Evolutionary conservation across 2,329 filamentous ascomycete species (phyloP), one percentile per base, ranked within the genome.

Genomic region (Canariomyces notabilis): DNA sequence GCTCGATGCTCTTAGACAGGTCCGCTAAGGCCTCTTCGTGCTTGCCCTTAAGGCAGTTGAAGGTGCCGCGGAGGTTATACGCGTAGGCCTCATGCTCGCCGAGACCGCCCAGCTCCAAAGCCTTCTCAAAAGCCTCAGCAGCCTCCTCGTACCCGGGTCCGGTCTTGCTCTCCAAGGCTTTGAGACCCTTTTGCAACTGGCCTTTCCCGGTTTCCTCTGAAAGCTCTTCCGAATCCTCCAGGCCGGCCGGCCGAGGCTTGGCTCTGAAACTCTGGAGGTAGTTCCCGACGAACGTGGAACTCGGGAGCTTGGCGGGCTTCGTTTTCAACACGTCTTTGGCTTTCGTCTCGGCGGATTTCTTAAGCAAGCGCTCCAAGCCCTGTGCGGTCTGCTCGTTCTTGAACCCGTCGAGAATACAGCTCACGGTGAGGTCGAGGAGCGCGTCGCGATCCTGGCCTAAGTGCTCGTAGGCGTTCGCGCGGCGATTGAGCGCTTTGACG

Each of bases 341-440:
- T 75, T 96, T 96, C 57, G 87, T 78, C 70, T 97, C 91, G 37
- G 93, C 93, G 40, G 97, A 91, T 73, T 95, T 95, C 77, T 97
- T 97, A 53, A 98, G 77, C 53, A 98, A 73, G 52, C 91, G 77
- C 74, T 98, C 93, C 8, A 98, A 90, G 36, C 89, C 83, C 66
- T 90, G 82, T 19, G 91, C 89, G 62, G 87, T 94, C 51, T 79
- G 75, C 61, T 95, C 87, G 67, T 93, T 97, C 71, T 87, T 85
- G 77, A 98, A 98, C 53, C 87, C 87, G 66, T 98, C 93, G 65
- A 98, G 95, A 67, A 98, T 98, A 73, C 93, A 98, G 71, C 91
- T 96, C 48, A 93, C 93, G 7, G 93, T 98, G 72, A 95, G 97
- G 71, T 98, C 93, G 54, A 98, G 80, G 7, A 98, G 83, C 37